Conservation (phyloP, 805 yeast species). For the Metschnikowia continentalis region DNA sequence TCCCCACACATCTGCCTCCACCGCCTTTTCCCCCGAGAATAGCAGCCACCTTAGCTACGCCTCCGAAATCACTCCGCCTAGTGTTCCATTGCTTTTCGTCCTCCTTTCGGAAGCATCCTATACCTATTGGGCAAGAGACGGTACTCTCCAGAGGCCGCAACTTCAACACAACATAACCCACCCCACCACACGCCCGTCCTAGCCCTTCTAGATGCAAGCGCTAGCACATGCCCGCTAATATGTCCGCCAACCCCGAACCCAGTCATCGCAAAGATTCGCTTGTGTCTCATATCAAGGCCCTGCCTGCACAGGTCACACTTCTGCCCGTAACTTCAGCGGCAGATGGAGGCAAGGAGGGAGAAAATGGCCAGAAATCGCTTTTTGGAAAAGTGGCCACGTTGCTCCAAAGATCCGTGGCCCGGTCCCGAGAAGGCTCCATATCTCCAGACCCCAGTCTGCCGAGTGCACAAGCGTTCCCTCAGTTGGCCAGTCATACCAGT, state of each 20-base stretch:
- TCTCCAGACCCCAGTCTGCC: not conserved
- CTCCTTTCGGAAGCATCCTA: not conserved
- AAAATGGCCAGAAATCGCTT: slow-evolving; percentile 18
- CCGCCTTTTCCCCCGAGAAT: not conserved
- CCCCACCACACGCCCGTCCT: not conserved
- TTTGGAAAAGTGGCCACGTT: slow-evolving; percentile 33
- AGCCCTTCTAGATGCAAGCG: not conserved
- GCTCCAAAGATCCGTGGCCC: slow-evolving; percentile 23
- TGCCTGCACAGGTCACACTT: slow-evolving; percentile 2
- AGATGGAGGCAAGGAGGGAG: not conserved
- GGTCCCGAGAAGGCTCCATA: slow-evolving; percentile 14
- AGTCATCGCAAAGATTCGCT: not conserved
- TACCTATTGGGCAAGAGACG: not conserved
- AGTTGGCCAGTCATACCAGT: not conserved
- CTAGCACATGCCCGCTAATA: not conserved
- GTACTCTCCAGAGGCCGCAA: not conserved
- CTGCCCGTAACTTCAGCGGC: slow-evolving; percentile 5
- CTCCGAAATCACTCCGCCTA: not conserved
- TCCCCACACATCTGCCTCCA: no score
- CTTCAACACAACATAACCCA: not conserved
- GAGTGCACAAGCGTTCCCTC: not conserved
- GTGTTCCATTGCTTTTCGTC: not conserved
- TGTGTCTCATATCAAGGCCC: not conserved
- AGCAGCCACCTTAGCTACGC: not conserved
- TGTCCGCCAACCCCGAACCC: not conserved